Evolutionary conservation across 108 stramenopile genomes (phyloP).

Genomic region (Skeletonema marinoi): DNA sequence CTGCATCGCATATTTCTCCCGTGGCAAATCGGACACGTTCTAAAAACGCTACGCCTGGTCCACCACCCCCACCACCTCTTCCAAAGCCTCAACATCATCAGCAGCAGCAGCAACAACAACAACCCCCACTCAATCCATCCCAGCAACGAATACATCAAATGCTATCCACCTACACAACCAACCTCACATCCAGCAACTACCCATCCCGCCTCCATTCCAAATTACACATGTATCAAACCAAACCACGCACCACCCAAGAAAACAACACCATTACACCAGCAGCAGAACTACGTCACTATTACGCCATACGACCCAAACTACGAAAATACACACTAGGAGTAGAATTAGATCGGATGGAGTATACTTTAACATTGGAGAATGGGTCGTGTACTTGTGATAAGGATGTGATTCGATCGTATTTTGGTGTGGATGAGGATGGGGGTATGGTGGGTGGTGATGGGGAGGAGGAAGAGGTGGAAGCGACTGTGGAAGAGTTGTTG

Average conservation of each 20-base stretch:
- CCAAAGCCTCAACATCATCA: no score
- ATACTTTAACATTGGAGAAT: constrained; percentile 50
- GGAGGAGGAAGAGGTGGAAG: neutral
- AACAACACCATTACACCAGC: constrained; percentile 50
- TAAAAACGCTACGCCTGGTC: no score
- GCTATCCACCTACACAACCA: no score
- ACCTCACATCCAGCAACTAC: constrained; percentile 4
- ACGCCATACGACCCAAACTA: constrained; percentile 61
- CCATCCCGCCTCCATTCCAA: constrained; percentile 53
- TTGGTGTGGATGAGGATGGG: constrained; percentile 21
- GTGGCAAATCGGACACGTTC: no score
- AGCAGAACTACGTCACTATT: constrained; percentile 62
- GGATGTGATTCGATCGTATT: constrained; percentile 40
- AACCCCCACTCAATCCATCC: no score
- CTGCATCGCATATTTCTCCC: no score
- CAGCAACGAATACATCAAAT: no score
- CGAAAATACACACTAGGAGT: constrained; percentile 76
- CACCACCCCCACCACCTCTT: no score
- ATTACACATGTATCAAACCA: neutral
- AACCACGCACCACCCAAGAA: neutral
- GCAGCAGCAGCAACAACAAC: no score
- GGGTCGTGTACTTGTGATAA: constrained; percentile 31
- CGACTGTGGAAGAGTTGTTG: constrained; percentile 37
- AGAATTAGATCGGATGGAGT: constrained; percentile 81
- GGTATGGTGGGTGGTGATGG: neutral